Conservation (phyloP, 129 eudicot genomes). For the Artemisia annua region DNA sequence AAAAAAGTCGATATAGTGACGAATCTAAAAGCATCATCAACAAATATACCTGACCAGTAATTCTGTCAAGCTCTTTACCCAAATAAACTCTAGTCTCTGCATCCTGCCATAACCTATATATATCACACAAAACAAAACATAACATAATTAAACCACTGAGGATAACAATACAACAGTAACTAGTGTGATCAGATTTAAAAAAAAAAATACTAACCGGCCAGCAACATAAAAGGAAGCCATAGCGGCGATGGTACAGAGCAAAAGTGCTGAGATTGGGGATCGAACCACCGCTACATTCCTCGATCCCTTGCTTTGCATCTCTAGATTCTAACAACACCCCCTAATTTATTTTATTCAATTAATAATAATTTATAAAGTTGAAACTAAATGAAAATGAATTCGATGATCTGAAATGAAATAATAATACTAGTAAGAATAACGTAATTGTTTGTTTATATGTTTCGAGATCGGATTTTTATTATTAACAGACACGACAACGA, state of each 20-base stretch:
- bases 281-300: conserved; percentile 55
- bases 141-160: background rate
- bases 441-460: no score
- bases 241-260: conserved; percentile 83
- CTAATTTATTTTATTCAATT: no score
- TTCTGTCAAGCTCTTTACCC: conserved; percentile 78
- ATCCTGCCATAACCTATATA: conserved; percentile 81
- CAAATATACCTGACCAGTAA: conserved; percentile 73
- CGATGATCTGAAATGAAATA: no score
- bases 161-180: background rate
- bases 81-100: conserved; percentile 79
- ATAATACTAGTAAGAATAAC: no score
- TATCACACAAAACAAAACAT: background rate
- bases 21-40: no score
- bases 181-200: no score
- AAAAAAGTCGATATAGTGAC: background rate
- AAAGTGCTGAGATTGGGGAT: conserved; percentile 72
- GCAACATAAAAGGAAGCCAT: conserved; percentile 88
- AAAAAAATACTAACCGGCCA: conserved; percentile 50
- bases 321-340: no score
- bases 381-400: no score
- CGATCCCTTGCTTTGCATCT: conserved; percentile 50
- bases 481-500: no score
- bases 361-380: no score
- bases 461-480: no score